These are phyloP conservation scores for Candida silvicultrix DNA, from an alignment of 805 yeast genomes.

Conservation along the genomic window DNA sequence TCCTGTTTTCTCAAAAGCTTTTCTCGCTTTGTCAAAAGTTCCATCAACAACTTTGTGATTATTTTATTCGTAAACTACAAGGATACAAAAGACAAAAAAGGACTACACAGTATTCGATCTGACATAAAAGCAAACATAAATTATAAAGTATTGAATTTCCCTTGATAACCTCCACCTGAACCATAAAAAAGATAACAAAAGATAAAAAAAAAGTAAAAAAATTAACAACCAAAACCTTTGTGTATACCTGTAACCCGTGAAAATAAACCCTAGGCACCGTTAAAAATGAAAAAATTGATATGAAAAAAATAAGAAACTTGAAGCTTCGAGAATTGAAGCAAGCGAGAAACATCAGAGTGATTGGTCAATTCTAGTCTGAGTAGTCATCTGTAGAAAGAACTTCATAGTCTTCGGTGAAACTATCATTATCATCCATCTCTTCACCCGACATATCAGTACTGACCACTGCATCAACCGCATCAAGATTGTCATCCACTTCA, in stretches of 20 bases:
- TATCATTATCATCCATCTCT: background rate
- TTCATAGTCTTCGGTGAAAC: conserved; percentile 2
- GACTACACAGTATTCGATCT: background rate
- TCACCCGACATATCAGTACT: conserved; percentile 1
- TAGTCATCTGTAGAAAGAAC: background rate
- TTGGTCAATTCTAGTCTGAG: background rate
- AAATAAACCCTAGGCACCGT: background rate
- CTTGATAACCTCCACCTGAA: too few relatives aligned
- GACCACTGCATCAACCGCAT: background rate
- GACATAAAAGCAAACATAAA: background rate
- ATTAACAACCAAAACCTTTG: background rate
- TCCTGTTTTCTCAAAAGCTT: background rate
- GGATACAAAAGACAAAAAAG: too few relatives aligned
- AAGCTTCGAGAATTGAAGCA: background rate
- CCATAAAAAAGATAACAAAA: too few relatives aligned
- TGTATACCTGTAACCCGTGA: background rate
- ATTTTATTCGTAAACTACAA: too few relatives aligned
- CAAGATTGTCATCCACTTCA: background rate
- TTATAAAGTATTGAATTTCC: background rate
- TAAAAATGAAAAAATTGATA: background rate
- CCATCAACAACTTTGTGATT: background rate
- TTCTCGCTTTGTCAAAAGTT: background rate
- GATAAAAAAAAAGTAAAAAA: background rate
- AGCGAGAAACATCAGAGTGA: too few relatives aligned
- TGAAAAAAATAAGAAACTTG: background rate